Base-by-base conservation (phyloP, 148 eudicot genomes). In the Diospyros lotus region DNA sequence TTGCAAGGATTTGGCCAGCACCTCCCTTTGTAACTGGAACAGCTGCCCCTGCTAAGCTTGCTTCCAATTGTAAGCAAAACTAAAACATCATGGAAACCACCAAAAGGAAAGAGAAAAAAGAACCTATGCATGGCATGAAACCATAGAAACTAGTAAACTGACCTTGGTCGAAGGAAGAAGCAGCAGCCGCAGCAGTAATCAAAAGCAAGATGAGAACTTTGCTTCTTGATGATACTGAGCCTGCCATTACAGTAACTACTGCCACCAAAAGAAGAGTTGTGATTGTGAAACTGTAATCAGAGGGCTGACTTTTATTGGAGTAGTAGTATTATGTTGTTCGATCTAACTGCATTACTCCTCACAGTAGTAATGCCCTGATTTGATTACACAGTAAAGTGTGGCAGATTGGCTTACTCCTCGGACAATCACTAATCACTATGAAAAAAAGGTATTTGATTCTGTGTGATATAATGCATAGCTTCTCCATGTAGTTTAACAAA, bases 1-100 rank as follows among this genome's bases (percentile, higher is more conserved):
- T 79, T 42, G 66, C 63, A 53, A 79, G 5, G 56, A 73, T 7
- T 65, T 68, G 82, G 9, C 58, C 82, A 46, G 86, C 78, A 78
- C 46, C 76, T 46, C 67, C 62, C 64, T 81, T 83, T 53, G 85
- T 85, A 56, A 68, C 69, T 1, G 81, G 86, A 80, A 84, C 72
- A 64, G 46, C 72, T 28, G 63, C 6, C 53, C 59, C 45, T 17
- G 58, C 14, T 51, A 59, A 18, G 39, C 58, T 45, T n/a, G 10
- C 59, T 11, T 11, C 44, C 53, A 11, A 69, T 18, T 71, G n/a
- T 0, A 15, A 56, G 63, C 4, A 76, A 13, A 69, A 40, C 28
- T 28, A 28, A 28, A 28, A 28, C 28, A 28, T 28, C 28, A 28
- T 15, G 39, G 38, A 17, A 53, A 55, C 8, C 13, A 81, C 70